Evolutionary conservation across 129 eudicot species (phyloP).

Genomic region (Scalesia atractyloides): DNA sequence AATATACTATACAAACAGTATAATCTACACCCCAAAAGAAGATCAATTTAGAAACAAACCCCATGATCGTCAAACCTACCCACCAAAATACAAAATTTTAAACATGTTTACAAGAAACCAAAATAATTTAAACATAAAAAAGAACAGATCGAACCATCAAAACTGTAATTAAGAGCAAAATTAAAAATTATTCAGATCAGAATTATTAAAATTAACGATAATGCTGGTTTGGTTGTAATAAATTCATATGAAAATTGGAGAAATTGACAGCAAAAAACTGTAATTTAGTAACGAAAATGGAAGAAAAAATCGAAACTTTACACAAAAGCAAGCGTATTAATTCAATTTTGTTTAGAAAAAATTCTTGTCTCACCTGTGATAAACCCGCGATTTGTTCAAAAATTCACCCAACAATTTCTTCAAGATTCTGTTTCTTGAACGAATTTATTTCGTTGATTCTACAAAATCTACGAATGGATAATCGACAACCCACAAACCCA

Average conservation of each 20-base stretch:
- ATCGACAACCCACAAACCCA: constrained; percentile 33
- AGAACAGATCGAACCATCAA: constrained; percentile 44
- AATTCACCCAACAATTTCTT: constrained; percentile 26
- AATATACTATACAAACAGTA: neutral
- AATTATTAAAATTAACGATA: constrained; percentile 10
- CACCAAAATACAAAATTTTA: constrained; percentile 13
- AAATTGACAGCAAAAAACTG: neutral
- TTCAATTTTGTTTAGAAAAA: too few relatives aligned
- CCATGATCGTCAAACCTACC: constrained; percentile 28
- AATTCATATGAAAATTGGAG: constrained; percentile 26
- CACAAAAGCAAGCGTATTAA: constrained; percentile 11
- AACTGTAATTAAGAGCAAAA: too few relatives aligned
- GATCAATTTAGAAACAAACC: constrained; percentile 40
- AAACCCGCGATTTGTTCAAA: constrained; percentile 26
- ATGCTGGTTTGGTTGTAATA: constrained; percentile 30
- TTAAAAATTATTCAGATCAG: constrained; percentile 29
- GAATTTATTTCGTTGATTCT: constrained; percentile 1
- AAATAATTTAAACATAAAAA: constrained; percentile 3
- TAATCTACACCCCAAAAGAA: constrained; percentile 33
- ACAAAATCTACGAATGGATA: constrained; percentile 30
- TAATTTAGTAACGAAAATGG: constrained; percentile 2
- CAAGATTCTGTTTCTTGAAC: constrained; percentile 26
- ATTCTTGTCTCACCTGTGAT: constrained; percentile 58
- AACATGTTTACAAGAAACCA: constrained; percentile 31
- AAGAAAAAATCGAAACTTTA: constrained; percentile 21